phyloP scores from a whole-genome alignment of 192 early-diverging fungal species.

The Backusella mclennaniae region DNA sequence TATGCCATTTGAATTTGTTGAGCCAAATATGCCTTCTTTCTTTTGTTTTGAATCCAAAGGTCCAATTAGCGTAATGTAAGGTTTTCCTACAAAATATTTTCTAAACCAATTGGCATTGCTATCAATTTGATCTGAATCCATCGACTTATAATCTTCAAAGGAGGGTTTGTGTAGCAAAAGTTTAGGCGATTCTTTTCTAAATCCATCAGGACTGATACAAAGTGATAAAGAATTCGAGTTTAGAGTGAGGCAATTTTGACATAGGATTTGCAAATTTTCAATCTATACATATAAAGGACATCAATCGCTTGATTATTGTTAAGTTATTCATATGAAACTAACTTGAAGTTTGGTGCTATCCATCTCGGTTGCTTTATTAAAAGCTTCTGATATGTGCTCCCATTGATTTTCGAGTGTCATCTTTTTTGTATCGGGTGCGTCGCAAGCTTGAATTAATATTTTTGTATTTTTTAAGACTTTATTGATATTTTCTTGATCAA shows the following conservation, averaged over 20 bases:
- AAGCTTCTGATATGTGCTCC: not conserved
- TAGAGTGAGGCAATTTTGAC: not conserved
- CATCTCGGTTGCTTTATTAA: not conserved
- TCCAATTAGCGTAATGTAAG: slow-evolving; percentile 17
- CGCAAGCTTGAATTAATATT: not conserved
- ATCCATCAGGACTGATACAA: not conserved
- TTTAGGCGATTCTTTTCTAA: slow-evolving; percentile 1
- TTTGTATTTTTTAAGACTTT: not conserved
- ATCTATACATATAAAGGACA: not conserved
- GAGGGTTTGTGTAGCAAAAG: not conserved
- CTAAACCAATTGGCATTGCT: slow-evolving; percentile 15
- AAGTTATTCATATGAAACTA: not conserved
- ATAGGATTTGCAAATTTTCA: not conserved
- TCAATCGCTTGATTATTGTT: not conserved
- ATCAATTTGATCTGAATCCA: slow-evolving; percentile 10
- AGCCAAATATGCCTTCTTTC: not conserved
- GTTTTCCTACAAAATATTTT: slow-evolving; percentile 15
- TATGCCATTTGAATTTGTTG: not conserved
- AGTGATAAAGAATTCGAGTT: not conserved
- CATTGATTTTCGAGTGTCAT: not conserved
- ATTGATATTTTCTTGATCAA: not conserved
- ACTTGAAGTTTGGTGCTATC: not conserved
- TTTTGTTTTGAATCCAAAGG: slow-evolving; percentile 9
- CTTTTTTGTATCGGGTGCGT: not conserved
- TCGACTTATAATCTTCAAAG: not conserved